Percentiles rank a stretch among this genome's conserved stretches.
Evolutionary conservation across 1,284 basidiomycete genomes (phyloP).

Genomic region (Albatrellus sp.): DNA sequence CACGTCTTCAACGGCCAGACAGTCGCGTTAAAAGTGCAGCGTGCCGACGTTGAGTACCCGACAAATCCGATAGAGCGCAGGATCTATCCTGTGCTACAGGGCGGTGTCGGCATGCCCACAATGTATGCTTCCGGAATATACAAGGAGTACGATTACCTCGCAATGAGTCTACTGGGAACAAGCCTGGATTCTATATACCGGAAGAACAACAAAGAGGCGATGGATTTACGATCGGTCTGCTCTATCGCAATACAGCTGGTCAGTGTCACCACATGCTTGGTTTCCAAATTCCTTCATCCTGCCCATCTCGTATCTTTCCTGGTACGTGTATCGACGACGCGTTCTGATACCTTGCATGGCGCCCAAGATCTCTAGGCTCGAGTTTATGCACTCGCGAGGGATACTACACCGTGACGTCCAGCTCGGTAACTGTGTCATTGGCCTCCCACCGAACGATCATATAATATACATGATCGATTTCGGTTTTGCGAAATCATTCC

Average conservation of each 20-base stretch:
- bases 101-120: slow-evolving; percentile 59
- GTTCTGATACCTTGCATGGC: not conserved
- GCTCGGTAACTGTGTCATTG: slow-evolving; percentile 60
- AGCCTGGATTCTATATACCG: slow-evolving; percentile 54
- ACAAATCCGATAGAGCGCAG: slow-evolving; percentile 59
- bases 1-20: slow-evolving; percentile 40
- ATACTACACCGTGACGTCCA: slow-evolving; percentile 68
- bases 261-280: slow-evolving; percentile 14
- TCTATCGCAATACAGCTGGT: slow-evolving; percentile 67
- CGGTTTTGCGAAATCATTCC: slow-evolving; percentile 66
- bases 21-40: slow-evolving; percentile 65
- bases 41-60: slow-evolving; percentile 54
- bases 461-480: slow-evolving; percentile 73
- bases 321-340: not conserved
- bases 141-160: slow-evolving; percentile 59
- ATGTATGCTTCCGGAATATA: slow-evolving; percentile 49
- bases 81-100: slow-evolving; percentile 60
- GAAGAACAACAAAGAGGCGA: slow-evolving; percentile 36
- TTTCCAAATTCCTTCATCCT: not conserved
- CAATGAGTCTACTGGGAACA: slow-evolving; percentile 57
- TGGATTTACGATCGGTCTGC: slow-evolving; percentile 61
- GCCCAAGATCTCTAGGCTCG: slow-evolving; percentile 47
- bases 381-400: slow-evolving; percentile 61
- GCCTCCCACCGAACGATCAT: slow-evolving; percentile 40
- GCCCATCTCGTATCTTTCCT: too few relatives aligned